Conservation (phyloP, 2,329 filamentous ascomycete species). For the Polychaeton citri region DNA sequence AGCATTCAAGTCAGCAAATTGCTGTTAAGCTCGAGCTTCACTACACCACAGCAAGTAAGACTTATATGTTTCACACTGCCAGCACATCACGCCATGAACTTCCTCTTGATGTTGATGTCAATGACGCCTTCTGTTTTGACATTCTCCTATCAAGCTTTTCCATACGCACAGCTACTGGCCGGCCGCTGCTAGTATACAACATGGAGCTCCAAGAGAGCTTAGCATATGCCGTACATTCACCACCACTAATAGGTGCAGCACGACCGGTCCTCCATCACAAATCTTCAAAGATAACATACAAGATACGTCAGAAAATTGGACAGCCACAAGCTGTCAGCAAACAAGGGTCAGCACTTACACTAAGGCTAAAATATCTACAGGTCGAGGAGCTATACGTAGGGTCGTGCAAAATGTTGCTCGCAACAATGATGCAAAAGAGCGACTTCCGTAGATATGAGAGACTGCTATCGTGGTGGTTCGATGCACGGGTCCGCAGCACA, state of each 20-base stretch:
- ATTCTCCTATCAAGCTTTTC: slow-evolving; percentile 81
- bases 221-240: slow-evolving; percentile 50
- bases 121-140: slow-evolving; percentile 81
- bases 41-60: slow-evolving; percentile 14
- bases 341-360: background rate
- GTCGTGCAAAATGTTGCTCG: slow-evolving; percentile 32
- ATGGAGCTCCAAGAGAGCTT: slow-evolving; percentile 60
- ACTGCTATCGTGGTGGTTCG: slow-evolving; percentile 39
- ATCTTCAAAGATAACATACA: slow-evolving; percentile 69
- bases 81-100: slow-evolving; percentile 58
- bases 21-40: slow-evolving; percentile 50
- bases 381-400: slow-evolving; percentile 47
- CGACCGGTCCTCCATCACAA: slow-evolving; percentile 67
- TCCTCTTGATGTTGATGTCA: slow-evolving; percentile 86
- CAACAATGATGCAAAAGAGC: slow-evolving; percentile 34
- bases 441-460: slow-evolving; percentile 33
- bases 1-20: slow-evolving; percentile 38
- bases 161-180: slow-evolving; percentile 63
- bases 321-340: slow-evolving; percentile 12
- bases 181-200: slow-evolving; percentile 60
- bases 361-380: background rate
- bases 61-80: slow-evolving; percentile 40
- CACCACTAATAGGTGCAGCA: slow-evolving; percentile 27
- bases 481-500: slow-evolving; percentile 31
- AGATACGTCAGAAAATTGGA: slow-evolving; percentile 47